Evolutionary conservation across 148 eudicot species (phyloP), one percentile per base, ranked within the genome.

Genomic region (Rhododendron kiyosumense): DNA sequence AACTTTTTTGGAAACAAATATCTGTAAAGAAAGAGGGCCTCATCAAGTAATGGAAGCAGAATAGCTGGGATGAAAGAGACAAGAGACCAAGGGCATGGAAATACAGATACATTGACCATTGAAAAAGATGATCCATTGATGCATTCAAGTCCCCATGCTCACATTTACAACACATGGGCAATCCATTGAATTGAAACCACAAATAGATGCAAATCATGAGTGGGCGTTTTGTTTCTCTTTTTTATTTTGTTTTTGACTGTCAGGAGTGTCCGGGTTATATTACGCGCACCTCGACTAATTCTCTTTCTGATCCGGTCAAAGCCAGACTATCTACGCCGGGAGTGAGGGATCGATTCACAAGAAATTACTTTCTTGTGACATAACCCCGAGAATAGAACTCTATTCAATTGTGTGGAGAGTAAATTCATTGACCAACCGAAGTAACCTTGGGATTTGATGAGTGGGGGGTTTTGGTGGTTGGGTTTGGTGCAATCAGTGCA

Each of bases 1-100:
- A 7, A 41, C 13, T 77, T 36, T 41, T 41, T 2, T 2, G 10
- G 26, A 18, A 20, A 41, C 26, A 77, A 77, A 22, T 38, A 20
- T 41, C 49, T 38, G 49, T 20, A 76, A 8, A 8, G 79, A 54
- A 54, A 54, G 61, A 38, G 18, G 78, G 43, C 24, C 75, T 41
- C 49, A 36, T 54, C 61, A 5, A 54, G 61, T 26, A 77, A 22
- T 77, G 80, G 43, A 75, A 77, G 80, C 51, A 77, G 80, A 9
- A 4, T 77, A 41, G 80, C 49, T 32, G 14, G 81, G 59, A 79
- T 79, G 81, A 79, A 26, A 79, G 81, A 17, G 81, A 79, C 57
- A 79, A 32, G 34, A 79, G 51, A 48, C 36, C 81, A 79, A 48
- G 12, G 81, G 26, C 3, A 79, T n/a, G 17, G 17, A 46, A 79